Evolutionary conservation across 495 filamentous ascomycete genomes (phyloP), one percentile per base, ranked within the genome.

Genomic region (Hyaloscypha hepaticicola): DNA sequence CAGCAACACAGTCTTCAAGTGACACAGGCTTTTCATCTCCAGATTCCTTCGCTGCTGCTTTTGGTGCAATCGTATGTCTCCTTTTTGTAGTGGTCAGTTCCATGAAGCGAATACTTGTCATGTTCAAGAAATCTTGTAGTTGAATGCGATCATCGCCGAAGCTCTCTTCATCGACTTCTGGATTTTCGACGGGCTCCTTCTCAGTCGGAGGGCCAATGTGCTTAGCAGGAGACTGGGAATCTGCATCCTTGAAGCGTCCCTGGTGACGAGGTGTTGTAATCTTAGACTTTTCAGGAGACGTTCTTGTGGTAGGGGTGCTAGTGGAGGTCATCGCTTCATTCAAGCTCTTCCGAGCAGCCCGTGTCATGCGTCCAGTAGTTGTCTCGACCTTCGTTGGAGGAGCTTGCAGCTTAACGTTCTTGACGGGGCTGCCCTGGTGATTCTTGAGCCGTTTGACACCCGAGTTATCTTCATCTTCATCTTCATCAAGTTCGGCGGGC

Each of bases 61-160:
- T 76, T 21, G 89, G 88, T 1, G 83, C 91, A 33, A 87, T 85
- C 0, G 95, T 98, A 71, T 94, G 90, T 51, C 95, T 82, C 66
- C 95, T 81, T 74, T 97, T 99, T 0, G 94, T 97, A 1, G 85
- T 85, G 1, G 90, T 97, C 28, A 97, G 81, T 71, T 99, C 96
- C 88, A 99, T 96, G 77, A 99, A 99, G 45, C 93, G 90, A 69
- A 99, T 96, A 63, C 88, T 91, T 5, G 95, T 97, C 85, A 97
- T 86, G 69, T 97, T 90, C 52, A 99, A 77, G 76, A 99, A 99
- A 41, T 96, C 89, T 70, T 96, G 90, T 2, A 99, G 80, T 57
- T 93, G 88, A 27, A 99, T 93, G 16, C 86, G 85, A 61, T 91
- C 88, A 52, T 52, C 74, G 75, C 48, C 77, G 72, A 51, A 81